Evolutionary conservation across 208 protist species (phyloP).

Genomic region (Naegleria gruberi): DNA sequence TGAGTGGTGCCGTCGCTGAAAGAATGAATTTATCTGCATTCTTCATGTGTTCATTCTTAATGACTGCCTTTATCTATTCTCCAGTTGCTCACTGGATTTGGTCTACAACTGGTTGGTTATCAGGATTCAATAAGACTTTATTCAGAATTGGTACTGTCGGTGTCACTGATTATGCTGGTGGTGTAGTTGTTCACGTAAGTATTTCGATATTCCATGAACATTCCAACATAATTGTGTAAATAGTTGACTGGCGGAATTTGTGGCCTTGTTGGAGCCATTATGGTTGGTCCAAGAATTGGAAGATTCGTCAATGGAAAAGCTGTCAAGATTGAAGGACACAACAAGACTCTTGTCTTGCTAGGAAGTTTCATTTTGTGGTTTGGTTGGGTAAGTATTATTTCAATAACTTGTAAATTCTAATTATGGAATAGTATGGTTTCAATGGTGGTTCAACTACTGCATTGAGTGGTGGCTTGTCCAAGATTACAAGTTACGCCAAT

Average conservation of each 20-base stretch:
- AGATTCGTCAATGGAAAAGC: constrained; percentile 6
- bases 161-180: constrained; percentile 60
- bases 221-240: too few species aligned
- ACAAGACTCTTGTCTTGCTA: not conserved
- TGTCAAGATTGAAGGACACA: not conserved
- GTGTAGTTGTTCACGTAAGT: constrained; percentile 59
- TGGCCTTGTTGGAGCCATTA: constrained; percentile 15
- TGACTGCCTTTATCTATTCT: not conserved
- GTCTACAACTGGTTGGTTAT: not conserved
- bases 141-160: constrained; percentile 10
- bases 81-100: constrained; percentile 20
- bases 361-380: constrained; percentile 44
- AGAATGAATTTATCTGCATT: not conserved
- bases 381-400: constrained; percentile 44
- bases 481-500: not conserved
- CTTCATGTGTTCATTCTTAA: not conserved
- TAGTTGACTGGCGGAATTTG: not conserved
- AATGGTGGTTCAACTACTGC: not conserved
- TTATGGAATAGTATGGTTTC: not conserved
- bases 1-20: not conserved
- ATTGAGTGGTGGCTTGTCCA: not conserved
- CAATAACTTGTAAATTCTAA: not conserved
- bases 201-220: constrained; percentile 8
- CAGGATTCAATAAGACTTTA: not conserved
- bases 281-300: constrained; percentile 16